Evolutionary conservation across 164 flowering plant species (phyloP).

Genomic region (Vitis labrusca): DNA sequence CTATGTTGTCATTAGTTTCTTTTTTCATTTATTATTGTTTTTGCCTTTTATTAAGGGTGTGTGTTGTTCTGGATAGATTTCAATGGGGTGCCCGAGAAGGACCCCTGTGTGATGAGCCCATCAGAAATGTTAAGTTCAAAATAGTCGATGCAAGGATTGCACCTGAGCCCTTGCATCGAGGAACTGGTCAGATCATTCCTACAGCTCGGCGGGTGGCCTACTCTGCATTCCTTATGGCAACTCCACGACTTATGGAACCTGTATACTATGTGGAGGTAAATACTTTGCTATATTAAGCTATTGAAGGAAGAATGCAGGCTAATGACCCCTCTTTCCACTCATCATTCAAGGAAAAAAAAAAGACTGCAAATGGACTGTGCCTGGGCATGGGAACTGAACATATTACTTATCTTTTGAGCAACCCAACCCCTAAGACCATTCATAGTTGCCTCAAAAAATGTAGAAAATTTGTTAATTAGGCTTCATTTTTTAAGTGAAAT

Average conservation of each 20-base stretch:
- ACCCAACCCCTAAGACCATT: too few species aligned
- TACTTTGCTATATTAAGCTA: neutral
- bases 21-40: neutral
- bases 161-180: constrained; percentile 87
- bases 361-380: too few species aligned
- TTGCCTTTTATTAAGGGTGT: neutral
- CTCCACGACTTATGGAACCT: constrained; percentile 98
- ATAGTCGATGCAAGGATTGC: constrained; percentile 97
- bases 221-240: constrained; percentile 97
- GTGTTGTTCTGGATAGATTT: constrained; percentile 49
- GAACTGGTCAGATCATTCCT: constrained; percentile 97
- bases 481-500: too few species aligned
- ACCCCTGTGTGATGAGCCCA: constrained; percentile 98
- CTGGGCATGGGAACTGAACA: too few species aligned
- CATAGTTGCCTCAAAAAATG: too few species aligned
- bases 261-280: constrained; percentile 92
- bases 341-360: too few species aligned
- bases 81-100: constrained; percentile 99
- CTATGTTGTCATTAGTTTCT: neutral
- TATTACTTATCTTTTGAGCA: too few species aligned
- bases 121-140: constrained; percentile 95
- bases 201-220: constrained; percentile 98
- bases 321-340: too few species aligned
- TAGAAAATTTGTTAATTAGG: too few species aligned
- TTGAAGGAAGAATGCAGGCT: too few species aligned